Evolutionary conservation across 176 grass and related monocot genomes (phyloP), one percentile per base, ranked within the genome.

Genomic region (Carex cristatella): DNA sequence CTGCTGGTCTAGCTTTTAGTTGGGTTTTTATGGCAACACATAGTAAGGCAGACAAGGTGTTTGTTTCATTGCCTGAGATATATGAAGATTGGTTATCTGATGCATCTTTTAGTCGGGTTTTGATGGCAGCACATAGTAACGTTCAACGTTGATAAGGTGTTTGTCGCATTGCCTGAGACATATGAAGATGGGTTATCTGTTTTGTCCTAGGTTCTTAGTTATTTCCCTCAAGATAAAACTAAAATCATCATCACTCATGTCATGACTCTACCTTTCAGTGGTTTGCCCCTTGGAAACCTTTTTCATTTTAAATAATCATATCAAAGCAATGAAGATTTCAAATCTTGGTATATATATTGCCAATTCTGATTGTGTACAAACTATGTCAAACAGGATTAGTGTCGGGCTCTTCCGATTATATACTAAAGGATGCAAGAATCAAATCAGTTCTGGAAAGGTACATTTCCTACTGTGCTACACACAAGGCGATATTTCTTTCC

Each of bases 231-330:
- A 1, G 7, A 85, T 51, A 74, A 6, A 63, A 82, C 68, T 31
- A 48, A 75, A 61, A 84, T 94, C 23, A 85, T 94, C 61, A 82
- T 90, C 77, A 51, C 85, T 13, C 92, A 94, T 63, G 90, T 94
- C 84, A 76, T 92, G 66, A 69, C 61, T 37, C 88, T 89, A 23
- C 65, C 90, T 40, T 88, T 90, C 55, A 78, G 85, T 82, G 79
- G 89, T 13, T 15, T 76, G n/a, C 10, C 19, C 7, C 14, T 0
- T 76, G 3, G 4, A 55, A 10, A 76, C 11, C 19, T 5, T 68
- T 68, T 4, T 70, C n/a, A 51, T 76, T 31, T 71, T 0, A 44
- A 46, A 3, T 32, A 76, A 16, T 30, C 72, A 14, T 62, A 10
- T 44, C 32, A 37, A 3, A 51, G n/a, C 0, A 0, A 70, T 33